Conservation (phyloP, 148 eudicot species). For the Chenopodium berlandieri region DNA sequence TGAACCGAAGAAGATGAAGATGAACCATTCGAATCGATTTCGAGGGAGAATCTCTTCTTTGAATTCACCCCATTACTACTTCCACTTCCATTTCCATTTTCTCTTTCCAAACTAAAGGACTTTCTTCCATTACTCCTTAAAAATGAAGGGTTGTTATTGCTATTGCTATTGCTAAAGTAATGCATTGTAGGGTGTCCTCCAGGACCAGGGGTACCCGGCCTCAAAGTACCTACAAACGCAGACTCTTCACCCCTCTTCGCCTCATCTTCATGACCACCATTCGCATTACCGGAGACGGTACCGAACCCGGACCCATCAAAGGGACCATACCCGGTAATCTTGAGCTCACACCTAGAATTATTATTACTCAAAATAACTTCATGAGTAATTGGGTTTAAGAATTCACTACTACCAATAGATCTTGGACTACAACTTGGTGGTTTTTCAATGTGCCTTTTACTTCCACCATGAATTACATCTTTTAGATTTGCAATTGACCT, state of each 20-base stretch:
- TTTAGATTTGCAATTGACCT: conserved; percentile 91
- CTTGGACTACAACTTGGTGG: conserved; percentile 89
- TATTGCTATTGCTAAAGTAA: conserved; percentile 33
- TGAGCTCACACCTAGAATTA: conserved; percentile 79
- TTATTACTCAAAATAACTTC: conserved; percentile 66
- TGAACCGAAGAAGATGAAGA: conserved; percentile 9
- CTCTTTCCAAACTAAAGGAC: conserved; percentile 33
- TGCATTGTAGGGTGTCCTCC: conserved; percentile 83
- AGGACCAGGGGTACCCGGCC: conserved; percentile 96
- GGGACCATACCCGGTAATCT: conserved; percentile 60
- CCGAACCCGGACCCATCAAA: conserved; percentile 28
- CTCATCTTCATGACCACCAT: conserved; percentile 24
- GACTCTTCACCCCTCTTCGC: conserved; percentile 16
- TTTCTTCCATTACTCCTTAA: conserved; percentile 38
- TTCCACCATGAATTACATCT: conserved; percentile 94
- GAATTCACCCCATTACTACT: conserved; percentile 38
- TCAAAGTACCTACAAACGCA: conserved; percentile 69
- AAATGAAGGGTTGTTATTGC: conserved; percentile 22
- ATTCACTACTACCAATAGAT: conserved; percentile 93
- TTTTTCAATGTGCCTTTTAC: conserved; percentile 77
- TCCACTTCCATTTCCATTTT: conserved; percentile 27
- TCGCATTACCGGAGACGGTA: neutral
- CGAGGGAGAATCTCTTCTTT: conserved; percentile 45
- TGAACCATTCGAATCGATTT: conserved; percentile 43
- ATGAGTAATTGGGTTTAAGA: conserved; percentile 88